Base-by-base conservation (phyloP, 139 green algal genomes). In the Coelastrella sp. region DNA sequence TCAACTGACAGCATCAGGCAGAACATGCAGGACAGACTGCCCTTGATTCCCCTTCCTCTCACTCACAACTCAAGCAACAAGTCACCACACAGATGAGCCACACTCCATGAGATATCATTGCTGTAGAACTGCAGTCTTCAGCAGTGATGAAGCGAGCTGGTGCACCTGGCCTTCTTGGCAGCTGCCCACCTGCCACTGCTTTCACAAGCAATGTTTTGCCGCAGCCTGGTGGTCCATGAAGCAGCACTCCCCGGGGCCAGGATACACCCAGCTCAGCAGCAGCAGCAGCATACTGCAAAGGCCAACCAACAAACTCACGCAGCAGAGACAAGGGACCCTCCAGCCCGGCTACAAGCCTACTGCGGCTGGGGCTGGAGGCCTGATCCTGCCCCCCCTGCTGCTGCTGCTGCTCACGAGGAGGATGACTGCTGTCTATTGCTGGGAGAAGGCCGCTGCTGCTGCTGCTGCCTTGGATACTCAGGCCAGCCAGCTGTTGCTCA, bases 141-240 rank as follows among this genome's bases (percentile, higher is more conserved):
- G 78, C 78, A 84, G 56, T 58, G 58, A 35, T 57, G 12, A 66
- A 19, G 0, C 22, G 7, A 56, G 49, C 19, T 25, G 15, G 24
- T 83, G 20, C 10, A 85, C 19, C 6, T n/a, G 17, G 92, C 93
- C n/a, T 65, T 49, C 35, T 49, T 49, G 35, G 35, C 35, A 49
- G 35, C 35, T 27, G 15, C 82, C 0, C 94, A 89, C 96, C 96
- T 84, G 96, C 97, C n/a, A 98, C 97, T 25, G 96, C 94, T 20
- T 92, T 97, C 75, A 98, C 98, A 65, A 99, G 95, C 82, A 99
- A 92, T 22, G 98, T 99, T 94, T 99, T 99, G 78, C 98, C 98
- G n/a, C 94, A 96, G 7, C 94, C 94, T 3, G 94, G 93, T 0
- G 94, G 94, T 0, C 97, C 97, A 89, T 98, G 95, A 75, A 99